These are phyloP conservation scores for Colletotrichum theobromicola DNA, from an alignment of 2,329 filamentous ascomycete genomes.

Conservation along the genomic window DNA sequence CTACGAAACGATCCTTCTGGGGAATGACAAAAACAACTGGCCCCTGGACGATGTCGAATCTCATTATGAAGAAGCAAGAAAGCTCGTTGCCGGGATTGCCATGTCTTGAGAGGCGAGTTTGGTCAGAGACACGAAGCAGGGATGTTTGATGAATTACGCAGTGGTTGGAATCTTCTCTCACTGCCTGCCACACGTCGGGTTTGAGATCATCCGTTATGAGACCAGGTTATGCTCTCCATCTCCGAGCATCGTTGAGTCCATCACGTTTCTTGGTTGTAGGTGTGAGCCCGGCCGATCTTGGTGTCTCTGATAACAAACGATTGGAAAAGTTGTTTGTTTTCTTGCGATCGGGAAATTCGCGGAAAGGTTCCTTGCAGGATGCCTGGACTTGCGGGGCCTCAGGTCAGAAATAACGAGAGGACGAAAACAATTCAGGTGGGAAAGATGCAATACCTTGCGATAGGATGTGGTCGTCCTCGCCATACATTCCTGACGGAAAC, in stretches of 20 bases:
- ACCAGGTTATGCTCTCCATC: background rate
- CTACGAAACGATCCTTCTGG: conserved; percentile 46
- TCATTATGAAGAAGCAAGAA: conserved; percentile 6
- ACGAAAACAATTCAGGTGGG: background rate
- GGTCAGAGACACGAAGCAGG: background rate
- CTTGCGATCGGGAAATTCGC: background rate
- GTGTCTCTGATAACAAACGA: background rate
- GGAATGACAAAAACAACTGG: background rate
- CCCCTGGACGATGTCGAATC: background rate
- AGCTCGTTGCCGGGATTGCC: background rate
- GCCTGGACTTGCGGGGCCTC: background rate
- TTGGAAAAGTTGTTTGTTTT: conserved; percentile 21
- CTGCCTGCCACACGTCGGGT: background rate
- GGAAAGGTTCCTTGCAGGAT: background rate
- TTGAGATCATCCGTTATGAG: background rate
- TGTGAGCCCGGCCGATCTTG: background rate
- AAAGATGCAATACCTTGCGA: background rate
- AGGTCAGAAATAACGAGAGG: background rate
- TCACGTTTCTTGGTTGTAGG: conserved; percentile 7
- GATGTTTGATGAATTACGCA: conserved; percentile 12
- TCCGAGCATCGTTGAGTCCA: background rate
- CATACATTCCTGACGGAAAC: background rate
- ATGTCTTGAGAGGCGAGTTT: background rate
- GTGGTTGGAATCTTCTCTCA: background rate
- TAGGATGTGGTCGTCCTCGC: background rate